Percentiles rank a stretch among this genome's conserved stretches.
Evolutionary conservation across 2,329 filamentous ascomycete genomes (phyloP).

Genomic region (Penicillium sp.): DNA sequence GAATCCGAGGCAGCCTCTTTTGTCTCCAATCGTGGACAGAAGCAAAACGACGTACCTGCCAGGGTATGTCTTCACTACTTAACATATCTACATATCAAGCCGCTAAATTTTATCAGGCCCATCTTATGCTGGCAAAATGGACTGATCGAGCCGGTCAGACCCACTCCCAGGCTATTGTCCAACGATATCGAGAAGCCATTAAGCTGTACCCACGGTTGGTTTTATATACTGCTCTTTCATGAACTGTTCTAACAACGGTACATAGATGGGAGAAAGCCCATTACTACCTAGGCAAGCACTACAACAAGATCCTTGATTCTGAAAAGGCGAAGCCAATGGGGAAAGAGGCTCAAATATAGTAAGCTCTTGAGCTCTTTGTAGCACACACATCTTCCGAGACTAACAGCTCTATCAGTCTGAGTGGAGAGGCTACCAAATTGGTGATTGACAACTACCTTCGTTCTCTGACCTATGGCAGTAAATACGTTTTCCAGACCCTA

Average conservation of each 20-base stretch:
- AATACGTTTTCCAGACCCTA: conserved; percentile 93
- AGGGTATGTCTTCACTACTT: conserved; percentile 31
- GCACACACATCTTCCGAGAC: background rate
- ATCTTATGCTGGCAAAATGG: conserved; percentile 93
- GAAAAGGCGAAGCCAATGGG: conserved; percentile 74
- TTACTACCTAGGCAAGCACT: conserved; percentile 94
- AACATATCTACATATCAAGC: background rate
- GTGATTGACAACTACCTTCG: conserved; percentile 93
- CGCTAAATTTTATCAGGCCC: conserved; percentile 54
- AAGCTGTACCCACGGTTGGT: conserved; percentile 40
- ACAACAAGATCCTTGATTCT: conserved; percentile 91
- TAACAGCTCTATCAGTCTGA: conserved; percentile 51
- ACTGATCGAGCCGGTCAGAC: conserved; percentile 93
- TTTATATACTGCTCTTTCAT: background rate
- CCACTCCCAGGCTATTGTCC: conserved; percentile 73
- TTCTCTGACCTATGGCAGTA: conserved; percentile 83
- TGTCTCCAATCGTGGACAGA: conserved; percentile 42
- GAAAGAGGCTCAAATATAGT: conserved; percentile 73
- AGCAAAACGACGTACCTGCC: conserved; percentile 53
- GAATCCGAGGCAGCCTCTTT: conserved; percentile 38
- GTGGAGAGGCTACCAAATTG: conserved; percentile 79
- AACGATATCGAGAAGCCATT: conserved; percentile 76
- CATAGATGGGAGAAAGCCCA: conserved; percentile 90
- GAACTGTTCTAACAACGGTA: background rate
- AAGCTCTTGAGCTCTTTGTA: conserved; percentile 11